These are phyloP conservation scores for Trichoderma pleuroti DNA, from an alignment of 2,329 filamentous ascomycete species.

Conservation along the genomic window DNA sequence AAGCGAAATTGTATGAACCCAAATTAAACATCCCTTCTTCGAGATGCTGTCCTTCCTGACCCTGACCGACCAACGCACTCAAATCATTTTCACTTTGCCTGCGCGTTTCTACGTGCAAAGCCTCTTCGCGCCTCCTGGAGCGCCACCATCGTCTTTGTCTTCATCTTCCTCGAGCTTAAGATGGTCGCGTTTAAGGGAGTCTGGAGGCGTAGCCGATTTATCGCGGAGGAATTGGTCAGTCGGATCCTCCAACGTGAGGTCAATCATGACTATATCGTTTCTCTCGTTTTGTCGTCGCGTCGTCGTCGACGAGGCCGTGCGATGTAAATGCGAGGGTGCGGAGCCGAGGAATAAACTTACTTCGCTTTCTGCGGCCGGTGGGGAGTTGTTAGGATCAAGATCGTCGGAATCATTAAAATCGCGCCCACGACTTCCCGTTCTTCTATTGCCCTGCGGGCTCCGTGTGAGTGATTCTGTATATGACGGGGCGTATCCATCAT, in stretches of 20 bases:
- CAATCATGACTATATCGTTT: background rate
- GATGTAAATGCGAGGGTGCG: background rate
- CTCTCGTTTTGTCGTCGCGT: background rate
- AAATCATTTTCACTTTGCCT: background rate
- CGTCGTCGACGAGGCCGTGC: background rate
- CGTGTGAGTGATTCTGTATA: background rate
- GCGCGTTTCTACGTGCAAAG: background rate
- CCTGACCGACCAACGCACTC: background rate
- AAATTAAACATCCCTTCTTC: background rate
- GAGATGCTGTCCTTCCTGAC: background rate
- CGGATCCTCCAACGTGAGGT: constrained; percentile 3
- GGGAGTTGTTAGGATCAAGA: background rate
- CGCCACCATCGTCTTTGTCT: background rate
- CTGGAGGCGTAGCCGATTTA: background rate
- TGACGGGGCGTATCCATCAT: background rate
- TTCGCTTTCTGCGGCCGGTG: background rate
- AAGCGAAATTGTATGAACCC: background rate
- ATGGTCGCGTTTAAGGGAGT: background rate
- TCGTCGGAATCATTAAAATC: background rate
- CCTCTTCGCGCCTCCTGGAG: background rate
- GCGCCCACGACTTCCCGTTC: background rate
- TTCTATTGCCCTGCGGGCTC: background rate
- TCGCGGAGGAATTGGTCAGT: background rate
- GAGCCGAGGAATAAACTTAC: background rate
- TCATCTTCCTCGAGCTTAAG: background rate